Base-by-base conservation (phyloP, 768 basidiomycete genomes). In the Tricholoma terreum region DNA sequence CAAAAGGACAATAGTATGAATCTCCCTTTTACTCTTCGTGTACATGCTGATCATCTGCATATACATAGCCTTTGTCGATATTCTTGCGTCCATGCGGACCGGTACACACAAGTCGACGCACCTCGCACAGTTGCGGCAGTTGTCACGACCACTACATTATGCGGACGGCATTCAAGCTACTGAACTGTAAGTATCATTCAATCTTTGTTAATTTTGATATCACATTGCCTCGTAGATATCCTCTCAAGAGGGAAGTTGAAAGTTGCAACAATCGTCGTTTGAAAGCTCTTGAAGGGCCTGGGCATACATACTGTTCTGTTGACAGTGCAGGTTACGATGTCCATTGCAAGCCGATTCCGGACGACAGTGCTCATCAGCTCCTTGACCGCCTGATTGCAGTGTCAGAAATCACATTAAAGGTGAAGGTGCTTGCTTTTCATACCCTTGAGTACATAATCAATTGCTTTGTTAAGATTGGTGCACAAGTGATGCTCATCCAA, bases 71-170 rank as follows among this genome's bases (percentile, higher is more conserved):
- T 94, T 96, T 69, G 80, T 96, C 50, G 78, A 87, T 65, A 90
- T 96, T 77, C 77, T 97, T 54, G 90, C 92, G 62, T 85, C 92
- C 65, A 94, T 96, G 88, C 84, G 94, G 15, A 83, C 84, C 55
- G 94, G 92, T 0, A 69, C 64, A 6, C 71, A 94, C 30, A 77
- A 80, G 0, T 60, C 67, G 2, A 62, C 71, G 12, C 89, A 91
- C 11, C 80, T 89, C 53, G 42, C 62, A 21, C 76, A 71, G 42
- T 85, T 95, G 67, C 74, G 70, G 52, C 64, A 70, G 1, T 74
- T 95, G 11, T 74, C 78, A 5, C 76, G 92, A 27, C 76, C 81
- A 19, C 77, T 91, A 17, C 54, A 68, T 5, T 90, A 88, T 60
- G 74, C 75, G 10, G 90, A 92, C 60, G 88, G 84, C 0, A 83